A percentile compares a stretch with the other conserved stretches of the same genome.
phyloP scores from a whole-genome alignment of 768 basidiomycete species.

The Boletus eberwhitei region DNA sequence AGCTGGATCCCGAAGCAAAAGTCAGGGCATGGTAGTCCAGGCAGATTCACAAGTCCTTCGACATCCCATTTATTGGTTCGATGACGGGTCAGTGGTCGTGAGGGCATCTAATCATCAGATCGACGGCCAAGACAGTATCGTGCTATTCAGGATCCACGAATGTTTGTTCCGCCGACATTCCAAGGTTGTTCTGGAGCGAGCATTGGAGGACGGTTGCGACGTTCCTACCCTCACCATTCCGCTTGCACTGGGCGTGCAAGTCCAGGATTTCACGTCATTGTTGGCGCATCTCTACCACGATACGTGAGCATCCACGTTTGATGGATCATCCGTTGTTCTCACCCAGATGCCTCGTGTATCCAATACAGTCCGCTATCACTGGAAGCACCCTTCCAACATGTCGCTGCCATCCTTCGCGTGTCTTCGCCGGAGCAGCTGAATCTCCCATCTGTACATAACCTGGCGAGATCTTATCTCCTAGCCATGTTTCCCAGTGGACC shows the following conservation, averaged over 20 bases:
- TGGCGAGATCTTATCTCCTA: slow-evolving; percentile 42
- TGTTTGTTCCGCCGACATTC: slow-evolving; percentile 54
- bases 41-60: slow-evolving; percentile 5
- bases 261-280: slow-evolving; percentile 51
- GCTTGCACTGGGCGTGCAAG: slow-evolving; percentile 34
- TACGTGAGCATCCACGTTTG: slow-evolving; percentile 43
- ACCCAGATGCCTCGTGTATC: not conserved
- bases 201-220: not conserved
- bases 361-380: slow-evolving; percentile 47
- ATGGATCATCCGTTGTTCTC: not conserved
- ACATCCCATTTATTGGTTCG: slow-evolving; percentile 61
- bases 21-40: not conserved
- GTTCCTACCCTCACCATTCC: slow-evolving; percentile 33
- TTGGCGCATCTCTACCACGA: slow-evolving; percentile 69
- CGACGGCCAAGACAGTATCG: slow-evolving; percentile 2
- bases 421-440: slow-evolving; percentile 55
- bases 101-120: slow-evolving; percentile 32
- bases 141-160: slow-evolving; percentile 56
- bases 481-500: slow-evolving; percentile 50
- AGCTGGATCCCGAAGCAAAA: slow-evolving; percentile 1
- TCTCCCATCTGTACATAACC: slow-evolving; percentile 49
- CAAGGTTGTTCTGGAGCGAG: slow-evolving; percentile 8
- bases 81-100: slow-evolving; percentile 60
- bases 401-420: slow-evolving; percentile 56
- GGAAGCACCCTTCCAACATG: slow-evolving; percentile 42